Evolutionary conservation across 805 yeast species (phyloP), one percentile per base, ranked within the genome.

Genomic region (Schwanniomyces occidentalis): DNA sequence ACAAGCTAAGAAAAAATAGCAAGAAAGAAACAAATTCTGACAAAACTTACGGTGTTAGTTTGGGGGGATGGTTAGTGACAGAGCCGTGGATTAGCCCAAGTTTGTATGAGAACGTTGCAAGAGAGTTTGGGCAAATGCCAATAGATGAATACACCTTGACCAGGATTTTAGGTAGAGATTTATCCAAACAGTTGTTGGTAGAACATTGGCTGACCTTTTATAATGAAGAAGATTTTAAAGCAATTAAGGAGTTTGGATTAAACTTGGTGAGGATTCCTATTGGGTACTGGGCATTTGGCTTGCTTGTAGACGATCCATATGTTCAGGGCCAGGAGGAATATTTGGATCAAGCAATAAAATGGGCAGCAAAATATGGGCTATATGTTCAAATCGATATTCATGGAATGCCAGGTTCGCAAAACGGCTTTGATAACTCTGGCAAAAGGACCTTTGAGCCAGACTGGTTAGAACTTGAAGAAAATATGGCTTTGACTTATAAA

Each of bases 341-440:
- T 51, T 61, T 87, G 40, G 78, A 82, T 30, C 58, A 74, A 37
- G 85, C 88, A 1, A 61, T 87, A 27, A 74, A 64, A 24, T 87
- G 95, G 95, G 80, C 85, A 13, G 54, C 73, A 10, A 63, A 66
- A 23, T 57, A 80, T 48, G 80, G 70, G 7, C 61, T 87, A 39
- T 74, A 83, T 38, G 83, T 81, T 4, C 80, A 85, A 81, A 59
- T 87, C 33, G 95, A 86, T 51, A 58, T 87, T 35, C 95, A 86
- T 51, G 89, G 93, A 8, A 80, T 75, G 14, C 95, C 95, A 6
- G 95, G 93, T 1, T 82, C 91, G 2, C 95, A 86, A 52, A 87
- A 86, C 55, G 95, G 95, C 14, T 85, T 85, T 65, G 93, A 86
- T 52, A 87, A 85, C 50, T 80, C 88, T 6, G 34, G 95, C 2